Conservation (phyloP, 1,284 basidiomycete species). For the Wallemia hederae region DNA sequence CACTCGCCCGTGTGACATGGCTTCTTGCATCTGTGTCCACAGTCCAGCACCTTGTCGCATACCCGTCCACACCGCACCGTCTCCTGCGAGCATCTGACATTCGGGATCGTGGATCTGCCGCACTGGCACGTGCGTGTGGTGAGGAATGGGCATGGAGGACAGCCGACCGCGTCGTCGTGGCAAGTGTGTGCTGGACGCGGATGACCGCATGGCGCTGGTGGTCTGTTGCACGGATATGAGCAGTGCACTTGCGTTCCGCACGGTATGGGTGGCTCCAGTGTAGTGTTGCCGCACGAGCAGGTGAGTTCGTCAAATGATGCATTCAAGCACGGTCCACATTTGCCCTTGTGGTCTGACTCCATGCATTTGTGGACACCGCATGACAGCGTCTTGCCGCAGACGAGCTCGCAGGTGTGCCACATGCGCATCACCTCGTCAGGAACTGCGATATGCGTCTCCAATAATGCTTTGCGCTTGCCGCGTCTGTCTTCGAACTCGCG, state of each 20-base stretch:
- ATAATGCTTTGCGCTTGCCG: neutral
- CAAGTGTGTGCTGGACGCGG: slow-evolving; percentile 43
- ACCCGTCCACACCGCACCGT: neutral
- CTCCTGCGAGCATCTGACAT: slow-evolving; percentile 17
- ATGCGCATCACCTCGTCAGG: neutral
- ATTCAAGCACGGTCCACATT: slow-evolving; percentile 47
- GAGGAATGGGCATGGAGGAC: slow-evolving; percentile 58
- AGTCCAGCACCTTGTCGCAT: neutral
- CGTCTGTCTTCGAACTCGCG: neutral
- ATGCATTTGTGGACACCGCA: slow-evolving; percentile 35
- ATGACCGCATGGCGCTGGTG: slow-evolving; percentile 46
- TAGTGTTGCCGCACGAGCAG: slow-evolving; percentile 45
- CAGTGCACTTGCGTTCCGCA: slow-evolving; percentile 54
- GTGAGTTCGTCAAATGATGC: slow-evolving; percentile 69
- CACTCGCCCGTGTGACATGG: neutral
- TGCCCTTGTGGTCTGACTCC: slow-evolving; percentile 44
- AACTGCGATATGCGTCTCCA: neutral
- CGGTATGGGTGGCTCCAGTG: slow-evolving; percentile 36
- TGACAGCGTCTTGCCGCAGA: slow-evolving; percentile 36
- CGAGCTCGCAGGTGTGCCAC: slow-evolving; percentile 46
- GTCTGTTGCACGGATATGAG: slow-evolving; percentile 41
- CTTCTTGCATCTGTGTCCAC: neutral
- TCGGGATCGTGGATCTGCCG: slow-evolving; percentile 42
- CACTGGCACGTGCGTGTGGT: slow-evolving; percentile 53
- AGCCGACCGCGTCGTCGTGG: slow-evolving; percentile 32